These are phyloP conservation scores for Vicia villosa DNA, from an alignment of 306 rosid genomes.

Conservation along the genomic window DNA sequence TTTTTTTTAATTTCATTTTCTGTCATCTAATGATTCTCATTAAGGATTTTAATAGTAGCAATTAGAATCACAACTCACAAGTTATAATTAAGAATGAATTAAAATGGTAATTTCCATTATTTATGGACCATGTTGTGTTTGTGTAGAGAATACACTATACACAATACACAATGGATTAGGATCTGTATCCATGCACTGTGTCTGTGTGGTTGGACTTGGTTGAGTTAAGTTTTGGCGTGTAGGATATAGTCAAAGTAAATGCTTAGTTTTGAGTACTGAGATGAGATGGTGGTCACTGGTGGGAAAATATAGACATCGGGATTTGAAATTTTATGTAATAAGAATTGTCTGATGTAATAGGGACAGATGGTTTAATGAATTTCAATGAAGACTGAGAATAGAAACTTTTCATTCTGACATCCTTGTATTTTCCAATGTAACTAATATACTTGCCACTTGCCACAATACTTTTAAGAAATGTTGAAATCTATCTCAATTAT, in stretches of 20 bases:
- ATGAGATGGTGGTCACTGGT: constrained; percentile 17
- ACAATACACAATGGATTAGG: constrained; percentile 2
- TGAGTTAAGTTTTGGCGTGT: constrained; percentile 8
- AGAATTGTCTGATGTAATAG: constrained; percentile 34
- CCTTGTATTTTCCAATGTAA: constrained; percentile 52
- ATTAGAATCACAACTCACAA: too few species aligned
- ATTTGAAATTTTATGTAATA: constrained; percentile 49
- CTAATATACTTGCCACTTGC: constrained; percentile 32
- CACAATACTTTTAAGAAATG: too few species aligned
- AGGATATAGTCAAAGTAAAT: constrained; percentile 30
- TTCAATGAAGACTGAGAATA: constrained; percentile 40
- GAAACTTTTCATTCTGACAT: constrained; percentile 46
- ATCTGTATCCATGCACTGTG: neutral
- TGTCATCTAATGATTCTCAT: neutral
- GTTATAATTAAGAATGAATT: too few species aligned
- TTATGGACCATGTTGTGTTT: constrained; percentile 21
- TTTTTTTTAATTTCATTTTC: neutral
- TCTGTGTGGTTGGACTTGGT: constrained; percentile 13
- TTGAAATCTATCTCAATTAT: too few species aligned
- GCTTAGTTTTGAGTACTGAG: constrained; percentile 12
- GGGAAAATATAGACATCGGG: constrained; percentile 55
- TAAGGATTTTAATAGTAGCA: neutral
- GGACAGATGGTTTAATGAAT: constrained; percentile 40
- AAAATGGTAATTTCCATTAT: too few species aligned
- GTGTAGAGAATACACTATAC: neutral